Evolutionary conservation across 441 rosid genomes (phyloP), one percentile per base, ranked within the genome.

Genomic region (Theobroma grandiflorum): DNA sequence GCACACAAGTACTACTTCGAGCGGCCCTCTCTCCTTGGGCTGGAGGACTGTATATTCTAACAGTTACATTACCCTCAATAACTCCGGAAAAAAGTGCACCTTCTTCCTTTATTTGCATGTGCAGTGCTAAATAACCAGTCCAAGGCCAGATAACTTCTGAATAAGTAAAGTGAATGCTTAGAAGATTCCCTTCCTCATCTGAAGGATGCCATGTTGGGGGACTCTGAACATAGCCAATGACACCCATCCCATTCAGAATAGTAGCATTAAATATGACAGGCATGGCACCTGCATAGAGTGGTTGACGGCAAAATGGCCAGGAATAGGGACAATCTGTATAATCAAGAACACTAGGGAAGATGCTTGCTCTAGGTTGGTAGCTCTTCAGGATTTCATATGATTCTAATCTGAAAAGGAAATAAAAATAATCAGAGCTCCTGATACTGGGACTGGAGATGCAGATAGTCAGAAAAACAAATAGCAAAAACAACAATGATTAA

Each of bases 81-180:
- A 87, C 91, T 66, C 99, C 98, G 55, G 92, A 68, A 83, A 90
- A 96, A 79, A 86, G 94, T 2, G 93, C 89, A 83, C 98, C 99
- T 89, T 96, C 99, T 87, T 95, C 98, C 90, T 93, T 91, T 79
- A 96, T 93, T 91, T 96, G 99, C 97, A 96, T 91, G 93, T 96
- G 93, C 78, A 96, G 79, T 71, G 99, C 99, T 79, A 97, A 81
- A 87, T 90, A 97, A 59, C 99, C 98, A 82, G 99, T 94, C 99
- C 99, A 97, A 53, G 99, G 99, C 99, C 99, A 97, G 84, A 97
- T 90, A 70, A 92, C 86, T 79, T 91, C 80, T 18, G 99, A 92
- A 84, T 97, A 91, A 77, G 93, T 88, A 78, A 94, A 97, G 86
- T 84, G 95, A 85, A 97, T 89, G 84, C 89, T 94, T 81, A 97